Percentiles rank a stretch among this genome's conserved stretches.
phyloP scores from a whole-genome alignment of 306 rosid genomes.

The Dicorynia guianensis region DNA sequence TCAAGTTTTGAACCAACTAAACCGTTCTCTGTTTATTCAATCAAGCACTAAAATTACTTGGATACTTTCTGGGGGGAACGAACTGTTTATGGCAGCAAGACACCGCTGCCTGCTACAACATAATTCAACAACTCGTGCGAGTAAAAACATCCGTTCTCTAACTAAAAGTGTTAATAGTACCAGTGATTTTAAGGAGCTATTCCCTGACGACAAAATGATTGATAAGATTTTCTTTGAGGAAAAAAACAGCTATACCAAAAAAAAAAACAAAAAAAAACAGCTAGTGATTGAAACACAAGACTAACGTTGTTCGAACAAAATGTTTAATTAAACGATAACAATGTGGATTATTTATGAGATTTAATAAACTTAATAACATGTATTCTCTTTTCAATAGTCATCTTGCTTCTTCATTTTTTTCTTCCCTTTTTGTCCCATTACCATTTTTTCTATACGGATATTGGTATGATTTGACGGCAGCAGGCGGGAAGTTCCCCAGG shows the following conservation, averaged over 20 bases:
- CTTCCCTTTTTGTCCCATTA: background rate
- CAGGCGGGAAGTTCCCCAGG: too few relatives aligned
- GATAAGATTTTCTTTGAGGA: background rate
- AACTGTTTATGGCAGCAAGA: background rate
- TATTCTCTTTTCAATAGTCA: too few relatives aligned
- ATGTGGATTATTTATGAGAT: too few relatives aligned
- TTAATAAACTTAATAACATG: too few relatives aligned
- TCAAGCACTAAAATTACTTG: background rate
- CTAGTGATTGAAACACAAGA: too few relatives aligned
- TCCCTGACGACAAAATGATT: background rate
- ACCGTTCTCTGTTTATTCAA: background rate
- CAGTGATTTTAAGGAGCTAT: background rate
- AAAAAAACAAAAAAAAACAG: too few relatives aligned
- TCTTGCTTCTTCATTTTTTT: background rate
- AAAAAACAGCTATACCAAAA: too few relatives aligned
- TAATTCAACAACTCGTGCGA: slow-evolving; percentile 32
- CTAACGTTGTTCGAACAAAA: too few relatives aligned
- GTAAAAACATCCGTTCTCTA: slow-evolving; percentile 11
- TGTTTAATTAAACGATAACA: too few relatives aligned
- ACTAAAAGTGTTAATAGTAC: background rate
- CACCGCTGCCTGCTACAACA: background rate
- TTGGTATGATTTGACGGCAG: background rate
- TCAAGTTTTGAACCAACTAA: background rate
- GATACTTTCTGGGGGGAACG: background rate
- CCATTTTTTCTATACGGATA: background rate